These are phyloP conservation scores for Mycena citricolor DNA, from an alignment of 1,284 basidiomycete species.

Conservation along the genomic window DNA sequence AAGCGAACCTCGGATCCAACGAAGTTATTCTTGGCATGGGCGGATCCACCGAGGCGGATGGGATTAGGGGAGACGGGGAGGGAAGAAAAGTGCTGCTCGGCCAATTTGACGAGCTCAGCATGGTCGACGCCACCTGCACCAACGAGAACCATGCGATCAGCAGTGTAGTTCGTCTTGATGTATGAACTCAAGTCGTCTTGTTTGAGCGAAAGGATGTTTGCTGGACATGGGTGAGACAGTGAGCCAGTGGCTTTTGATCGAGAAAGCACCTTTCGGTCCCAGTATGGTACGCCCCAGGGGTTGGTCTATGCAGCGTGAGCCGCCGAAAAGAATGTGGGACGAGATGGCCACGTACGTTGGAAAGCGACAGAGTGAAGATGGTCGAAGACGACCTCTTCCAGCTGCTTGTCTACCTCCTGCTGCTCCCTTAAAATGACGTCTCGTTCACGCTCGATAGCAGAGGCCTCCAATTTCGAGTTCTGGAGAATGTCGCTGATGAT, in stretches of 20 bases:
- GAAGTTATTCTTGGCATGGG: conserved; percentile 80
- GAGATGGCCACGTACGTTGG: conserved; percentile 65
- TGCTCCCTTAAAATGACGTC: conserved; percentile 98
- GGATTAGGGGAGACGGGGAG: conserved; percentile 89
- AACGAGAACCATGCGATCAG: conserved; percentile 98
- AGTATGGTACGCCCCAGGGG: conserved; percentile 97
- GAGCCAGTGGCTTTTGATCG: background rate
- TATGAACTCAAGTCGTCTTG: conserved; percentile 88
- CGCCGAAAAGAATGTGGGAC: conserved; percentile 2
- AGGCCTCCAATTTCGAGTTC: conserved; percentile 90
- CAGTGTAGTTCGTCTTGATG: conserved; percentile 98
- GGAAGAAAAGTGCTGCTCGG: conserved; percentile 89
- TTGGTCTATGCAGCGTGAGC: conserved; percentile 57
- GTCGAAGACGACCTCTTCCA: conserved; percentile 98
- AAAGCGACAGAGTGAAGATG: conserved; percentile 97
- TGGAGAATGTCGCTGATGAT: conserved; percentile 99
- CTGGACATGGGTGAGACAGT: conserved; percentile 27
- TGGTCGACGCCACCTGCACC: conserved; percentile 96
- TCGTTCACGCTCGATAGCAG: conserved; percentile 93
- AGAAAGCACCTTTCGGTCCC: conserved; percentile 68
- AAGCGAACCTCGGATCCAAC: conserved; percentile 95
- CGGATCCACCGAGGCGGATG: conserved; percentile 81
- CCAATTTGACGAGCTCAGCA: conserved; percentile 90
- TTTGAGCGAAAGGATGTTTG: conserved; percentile 95
- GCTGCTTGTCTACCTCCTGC: conserved; percentile 98